These are phyloP conservation scores for Carex sylvatica DNA, from an alignment of 202 grass and related monocot genomes.

Conservation along the genomic window DNA sequence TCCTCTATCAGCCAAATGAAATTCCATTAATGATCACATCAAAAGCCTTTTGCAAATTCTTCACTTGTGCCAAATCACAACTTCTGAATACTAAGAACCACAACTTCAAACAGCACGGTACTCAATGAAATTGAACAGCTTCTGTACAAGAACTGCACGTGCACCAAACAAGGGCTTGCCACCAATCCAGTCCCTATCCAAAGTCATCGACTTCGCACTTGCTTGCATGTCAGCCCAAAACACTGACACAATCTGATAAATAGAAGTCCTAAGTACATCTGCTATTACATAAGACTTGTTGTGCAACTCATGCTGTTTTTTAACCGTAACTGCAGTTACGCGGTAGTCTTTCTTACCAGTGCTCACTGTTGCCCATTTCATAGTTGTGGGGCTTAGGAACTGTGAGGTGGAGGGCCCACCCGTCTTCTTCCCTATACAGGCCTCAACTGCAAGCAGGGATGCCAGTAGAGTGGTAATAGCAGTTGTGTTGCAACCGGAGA, in stretches of 20 bases:
- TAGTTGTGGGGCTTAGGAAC: constrained; percentile 47
- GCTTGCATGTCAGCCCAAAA: constrained; percentile 67
- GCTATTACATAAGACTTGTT: constrained; percentile 60
- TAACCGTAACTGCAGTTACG: constrained; percentile 45
- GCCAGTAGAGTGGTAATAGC: constrained; percentile 71
- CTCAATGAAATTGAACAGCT: constrained; percentile 65
- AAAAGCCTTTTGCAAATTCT: constrained; percentile 10
- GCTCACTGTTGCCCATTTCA: constrained; percentile 55
- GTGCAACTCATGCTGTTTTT: constrained; percentile 44
- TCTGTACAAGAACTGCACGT: constrained; percentile 68
- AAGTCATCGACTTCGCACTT: constrained; percentile 63
- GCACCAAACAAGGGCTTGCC: constrained; percentile 76
- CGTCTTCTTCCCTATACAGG: constrained; percentile 88
- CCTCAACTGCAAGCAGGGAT: constrained; percentile 70
- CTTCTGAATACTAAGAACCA: not conserved
- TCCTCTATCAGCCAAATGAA: not conserved
- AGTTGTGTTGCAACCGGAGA: constrained; percentile 74
- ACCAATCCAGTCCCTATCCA: constrained; percentile 86
- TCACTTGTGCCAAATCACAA: no score
- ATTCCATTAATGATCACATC: not conserved
- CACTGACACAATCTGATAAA: constrained; percentile 77
- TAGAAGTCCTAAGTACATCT: constrained; percentile 69
- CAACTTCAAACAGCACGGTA: constrained; percentile 68
- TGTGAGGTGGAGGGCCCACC: constrained; percentile 33
- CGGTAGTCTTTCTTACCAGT: constrained; percentile 43